Percentiles rank a stretch among this genome's conserved stretches.
phyloP scores from a whole-genome alignment of 176 grass and related monocot genomes.

The Melocanna baccifera region DNA sequence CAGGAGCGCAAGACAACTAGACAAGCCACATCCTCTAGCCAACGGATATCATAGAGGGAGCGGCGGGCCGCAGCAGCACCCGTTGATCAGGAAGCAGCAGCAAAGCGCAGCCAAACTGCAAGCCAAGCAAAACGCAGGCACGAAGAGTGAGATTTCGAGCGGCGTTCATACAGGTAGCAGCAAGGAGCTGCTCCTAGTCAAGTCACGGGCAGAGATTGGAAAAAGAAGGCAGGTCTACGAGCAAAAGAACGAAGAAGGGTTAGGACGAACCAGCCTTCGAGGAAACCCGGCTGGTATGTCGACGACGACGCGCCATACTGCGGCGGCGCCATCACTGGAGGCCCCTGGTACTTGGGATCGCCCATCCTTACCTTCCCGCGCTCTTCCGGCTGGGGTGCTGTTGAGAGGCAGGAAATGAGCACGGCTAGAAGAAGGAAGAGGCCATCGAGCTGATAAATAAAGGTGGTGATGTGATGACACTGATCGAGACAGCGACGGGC shows the following conservation, averaged over 20 bases:
- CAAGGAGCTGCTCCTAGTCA: too few relatives aligned
- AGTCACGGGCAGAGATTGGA: too few relatives aligned
- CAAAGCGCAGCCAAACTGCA: conserved; percentile 70
- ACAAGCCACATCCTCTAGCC: background rate
- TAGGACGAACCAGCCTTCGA: conserved; percentile 62
- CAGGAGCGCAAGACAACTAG: background rate
- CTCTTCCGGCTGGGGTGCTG: too few relatives aligned
- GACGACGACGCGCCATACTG: conserved; percentile 66
- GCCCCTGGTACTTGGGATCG: conserved; percentile 86
- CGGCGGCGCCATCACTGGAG: conserved; percentile 86
- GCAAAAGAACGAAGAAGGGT: background rate
- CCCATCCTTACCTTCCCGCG: conserved; percentile 39
- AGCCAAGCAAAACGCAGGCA: background rate
- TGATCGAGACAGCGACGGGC: too few relatives aligned
- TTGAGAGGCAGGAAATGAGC: too few relatives aligned
- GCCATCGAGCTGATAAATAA: too few relatives aligned
- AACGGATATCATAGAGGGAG: conserved; percentile 42
- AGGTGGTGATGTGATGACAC: too few relatives aligned
- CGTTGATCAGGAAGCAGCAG: conserved; percentile 69
- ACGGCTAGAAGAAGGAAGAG: too few relatives aligned
- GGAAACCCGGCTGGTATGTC: conserved; percentile 35
- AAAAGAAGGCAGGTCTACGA: background rate
- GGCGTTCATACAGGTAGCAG: too few relatives aligned
- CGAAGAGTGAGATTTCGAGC: background rate
- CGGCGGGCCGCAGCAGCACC: conserved; percentile 74